Base-by-base conservation (phyloP, 495 filamentous ascomycete genomes). In the Glarea lozoyensis region DNA sequence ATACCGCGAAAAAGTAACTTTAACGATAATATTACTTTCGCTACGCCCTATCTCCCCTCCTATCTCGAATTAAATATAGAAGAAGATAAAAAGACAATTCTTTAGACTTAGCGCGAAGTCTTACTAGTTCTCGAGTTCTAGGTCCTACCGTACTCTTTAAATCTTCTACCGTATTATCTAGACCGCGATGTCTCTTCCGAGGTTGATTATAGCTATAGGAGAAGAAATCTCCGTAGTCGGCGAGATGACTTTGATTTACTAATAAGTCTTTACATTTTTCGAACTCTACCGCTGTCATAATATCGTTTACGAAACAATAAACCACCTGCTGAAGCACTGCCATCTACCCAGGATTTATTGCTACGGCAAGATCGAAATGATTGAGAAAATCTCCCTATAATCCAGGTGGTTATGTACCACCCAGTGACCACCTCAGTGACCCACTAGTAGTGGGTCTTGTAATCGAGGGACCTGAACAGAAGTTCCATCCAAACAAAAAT, bases 281-380 rank as follows among this genome's bases (percentile, higher is more conserved):
- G 3, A 47, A 44, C 39, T 52, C 44, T 52, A 52, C 38, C 24
- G 48, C 38, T 21, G 44, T 52, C 33, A 52, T 43, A 17, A 19
- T 48, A 9, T 36, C 38, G 38, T 48, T 47, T 52, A 51, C 44
- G 30, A 52, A 52, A 52, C 49, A 47, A 43, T 47, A 47, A 42
- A 52, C 38, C 23, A 51, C 48, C 42, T 51, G 30, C 46, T 51
- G 37, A 46, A 37, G 43, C 37, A 51, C 46, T 46, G 46, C 38
- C 37, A n/a, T n/a, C n/a, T n/a, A n/a, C n/a, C n/a, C n/a, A n/a
- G n/a, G n/a, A n/a, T n/a, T n/a, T n/a, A n/a, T n/a, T n/a, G n/a
- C n/a, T n/a, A n/a, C n/a, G n/a, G n/a, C n/a, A n/a, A n/a, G n/a
- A n/a, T n/a, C n/a, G n/a, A n/a, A n/a, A n/a, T n/a, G n/a, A n/a